Conservation (phyloP, 495 filamentous ascomycete species). For the Neohortaea acidophila region DNA sequence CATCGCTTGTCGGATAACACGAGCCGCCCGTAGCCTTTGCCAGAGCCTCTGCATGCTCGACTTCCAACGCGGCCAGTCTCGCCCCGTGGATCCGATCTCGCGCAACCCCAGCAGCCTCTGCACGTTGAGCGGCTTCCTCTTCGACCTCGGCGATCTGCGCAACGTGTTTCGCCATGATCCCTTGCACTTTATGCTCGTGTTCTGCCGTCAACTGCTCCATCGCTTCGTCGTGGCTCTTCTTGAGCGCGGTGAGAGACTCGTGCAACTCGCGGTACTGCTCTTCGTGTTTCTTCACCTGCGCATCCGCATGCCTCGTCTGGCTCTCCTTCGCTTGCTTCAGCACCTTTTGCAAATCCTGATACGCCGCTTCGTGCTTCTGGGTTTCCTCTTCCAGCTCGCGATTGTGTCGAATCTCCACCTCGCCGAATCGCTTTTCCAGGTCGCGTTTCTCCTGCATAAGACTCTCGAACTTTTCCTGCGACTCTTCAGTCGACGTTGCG, state of each 20-base stretch:
- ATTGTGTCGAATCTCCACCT: constrained; percentile 1
- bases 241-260: not conserved
- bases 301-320: not conserved
- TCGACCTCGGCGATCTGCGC: constrained; percentile 4
- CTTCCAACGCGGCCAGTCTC: constrained; percentile 3
- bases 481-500: not conserved
- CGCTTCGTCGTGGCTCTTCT: not conserved
- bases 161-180: constrained; percentile 2
- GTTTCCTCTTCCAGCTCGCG: constrained; percentile 4
- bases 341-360: constrained; percentile 2
- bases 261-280: not conserved
- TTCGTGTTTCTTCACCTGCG: constrained; percentile 1
- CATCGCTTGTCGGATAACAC: no score
- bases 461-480: not conserved
- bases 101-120: constrained; percentile 1
- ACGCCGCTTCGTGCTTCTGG: constrained; percentile 5
- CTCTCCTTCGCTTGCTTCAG: not conserved
- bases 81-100: constrained; percentile 4
- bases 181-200: constrained; percentile 9
- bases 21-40: no score
- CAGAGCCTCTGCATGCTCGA: constrained; percentile 2
- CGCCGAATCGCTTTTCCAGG: constrained; percentile 1
- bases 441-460: not conserved
- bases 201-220: not conserved
- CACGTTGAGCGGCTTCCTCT: constrained; percentile 6